Conservation (phyloP, 2,329 filamentous ascomycete genomes). For the Fusarium nodosum region DNA sequence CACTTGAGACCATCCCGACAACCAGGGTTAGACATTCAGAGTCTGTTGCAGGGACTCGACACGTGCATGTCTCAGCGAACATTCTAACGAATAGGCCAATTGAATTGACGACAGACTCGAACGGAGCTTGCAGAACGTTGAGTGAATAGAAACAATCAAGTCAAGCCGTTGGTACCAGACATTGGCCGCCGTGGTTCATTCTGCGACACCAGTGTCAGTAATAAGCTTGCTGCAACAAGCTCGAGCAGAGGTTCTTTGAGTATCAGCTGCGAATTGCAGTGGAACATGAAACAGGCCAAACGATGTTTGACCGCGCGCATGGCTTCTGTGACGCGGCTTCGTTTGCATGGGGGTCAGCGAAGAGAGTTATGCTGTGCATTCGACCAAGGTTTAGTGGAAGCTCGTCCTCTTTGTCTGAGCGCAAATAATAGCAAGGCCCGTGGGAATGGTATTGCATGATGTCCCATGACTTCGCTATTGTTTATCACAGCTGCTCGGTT, state of each 20-base stretch:
- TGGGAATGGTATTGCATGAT: slow-evolving; percentile 34
- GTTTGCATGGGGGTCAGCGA: slow-evolving; percentile 1
- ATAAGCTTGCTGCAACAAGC: background rate
- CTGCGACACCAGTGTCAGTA: background rate
- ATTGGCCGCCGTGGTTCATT: background rate
- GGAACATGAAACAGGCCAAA: slow-evolving; percentile 18
- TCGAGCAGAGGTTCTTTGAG: background rate
- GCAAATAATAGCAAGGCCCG: slow-evolving; percentile 16
- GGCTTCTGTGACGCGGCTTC: slow-evolving; percentile 16
- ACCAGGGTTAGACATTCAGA: slow-evolving; percentile 22
- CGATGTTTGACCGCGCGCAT: slow-evolving; percentile 5
- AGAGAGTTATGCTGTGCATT: slow-evolving; percentile 5
- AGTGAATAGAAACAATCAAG: background rate
- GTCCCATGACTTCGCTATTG: slow-evolving; percentile 16
- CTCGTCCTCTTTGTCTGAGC: slow-evolving; percentile 1
- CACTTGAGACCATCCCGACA: slow-evolving; percentile 33
- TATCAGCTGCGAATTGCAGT: slow-evolving; percentile 1
- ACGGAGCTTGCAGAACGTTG: slow-evolving; percentile 6
- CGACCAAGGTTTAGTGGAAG: slow-evolving; percentile 10
- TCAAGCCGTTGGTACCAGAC: background rate
- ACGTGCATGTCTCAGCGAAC: slow-evolving; percentile 40
- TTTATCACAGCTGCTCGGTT: slow-evolving; percentile 37
- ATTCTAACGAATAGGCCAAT: slow-evolving; percentile 1
- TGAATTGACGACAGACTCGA: slow-evolving; percentile 11
- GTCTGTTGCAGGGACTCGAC: slow-evolving; percentile 29